A percentile compares a stretch with the other conserved stretches of the same genome.
These are phyloP conservation scores for Trypanosoma cruzi DNA, from an alignment of 208 protist genomes.

Conservation along the genomic window DNA sequence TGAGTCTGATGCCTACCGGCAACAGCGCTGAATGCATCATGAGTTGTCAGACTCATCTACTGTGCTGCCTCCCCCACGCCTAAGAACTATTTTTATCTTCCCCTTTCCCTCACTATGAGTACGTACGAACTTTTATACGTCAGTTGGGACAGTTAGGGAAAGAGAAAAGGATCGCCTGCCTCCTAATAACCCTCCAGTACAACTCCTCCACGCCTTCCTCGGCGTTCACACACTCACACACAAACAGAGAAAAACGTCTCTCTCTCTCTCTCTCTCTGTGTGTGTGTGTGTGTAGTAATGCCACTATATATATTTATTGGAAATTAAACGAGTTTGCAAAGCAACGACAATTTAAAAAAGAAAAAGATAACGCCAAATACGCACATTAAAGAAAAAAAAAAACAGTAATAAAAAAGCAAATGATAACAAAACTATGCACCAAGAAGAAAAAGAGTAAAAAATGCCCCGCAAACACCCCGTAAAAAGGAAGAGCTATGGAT, in stretches of 20 bases:
- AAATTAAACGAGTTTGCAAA: no score
- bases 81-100: not conserved
- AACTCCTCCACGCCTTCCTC: not conserved
- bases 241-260: no score
- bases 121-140: no score
- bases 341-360: no score
- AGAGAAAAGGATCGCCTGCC: no score
- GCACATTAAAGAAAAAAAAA: not conserved
- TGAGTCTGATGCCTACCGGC: not conserved
- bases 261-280: no score
- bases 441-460: conserved; percentile 13
- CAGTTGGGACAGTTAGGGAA: no score
- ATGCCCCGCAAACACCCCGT: not conserved
- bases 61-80: not conserved
- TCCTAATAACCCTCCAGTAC: not conserved
- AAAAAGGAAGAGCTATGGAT: not conserved
- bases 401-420: not conserved
- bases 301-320: no score
- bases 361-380: no score
- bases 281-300: no score
- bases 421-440: conserved; percentile 17
- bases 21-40: not conserved
- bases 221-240: not conserved
- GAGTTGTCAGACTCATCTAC: not conserved
- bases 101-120: not conserved